These are phyloP conservation scores for Mycena alexandri DNA, from an alignment of 768 basidiomycete genomes.

Conservation along the genomic window DNA sequence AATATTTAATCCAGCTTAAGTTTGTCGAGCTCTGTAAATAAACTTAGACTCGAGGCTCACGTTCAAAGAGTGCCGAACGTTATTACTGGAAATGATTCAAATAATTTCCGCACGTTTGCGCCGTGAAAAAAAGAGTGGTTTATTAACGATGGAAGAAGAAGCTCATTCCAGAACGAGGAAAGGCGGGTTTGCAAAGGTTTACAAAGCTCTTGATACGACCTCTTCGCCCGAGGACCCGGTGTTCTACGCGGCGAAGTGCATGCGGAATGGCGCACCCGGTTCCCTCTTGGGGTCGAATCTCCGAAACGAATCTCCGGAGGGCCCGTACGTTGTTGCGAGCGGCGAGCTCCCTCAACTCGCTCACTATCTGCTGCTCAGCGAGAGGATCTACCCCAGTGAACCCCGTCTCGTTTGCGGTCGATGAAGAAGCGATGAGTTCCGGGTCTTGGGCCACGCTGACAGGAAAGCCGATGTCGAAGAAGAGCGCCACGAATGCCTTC, in stretches of 20 bases:
- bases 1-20: too few species aligned
- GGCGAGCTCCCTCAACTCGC: slow-evolving; percentile 17
- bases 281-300: slow-evolving; percentile 2
- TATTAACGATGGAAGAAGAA: too few species aligned
- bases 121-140: too few species aligned
- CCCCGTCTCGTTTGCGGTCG: too few species aligned
- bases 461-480: slow-evolving; percentile 19
- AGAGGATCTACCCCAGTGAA: slow-evolving; percentile 16
- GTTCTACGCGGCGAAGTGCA: slow-evolving; percentile 23
- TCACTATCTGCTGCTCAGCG: too few species aligned
- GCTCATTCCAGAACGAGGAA: too few species aligned
- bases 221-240: not conserved
- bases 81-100: too few species aligned
- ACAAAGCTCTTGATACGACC: slow-evolving; percentile 28
- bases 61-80: too few species aligned
- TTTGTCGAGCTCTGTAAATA: too few species aligned
- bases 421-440: too few species aligned
- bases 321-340: slow-evolving; percentile 3
- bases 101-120: too few species aligned
- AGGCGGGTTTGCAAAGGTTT: slow-evolving; percentile 7
- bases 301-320: not conserved
- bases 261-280: slow-evolving; percentile 1
- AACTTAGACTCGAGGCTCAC: too few species aligned
- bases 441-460: not conserved
- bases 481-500: slow-evolving; percentile 1